phyloP scores from a whole-genome alignment of 148 eudicot genomes.

The Camellia japonica region DNA sequence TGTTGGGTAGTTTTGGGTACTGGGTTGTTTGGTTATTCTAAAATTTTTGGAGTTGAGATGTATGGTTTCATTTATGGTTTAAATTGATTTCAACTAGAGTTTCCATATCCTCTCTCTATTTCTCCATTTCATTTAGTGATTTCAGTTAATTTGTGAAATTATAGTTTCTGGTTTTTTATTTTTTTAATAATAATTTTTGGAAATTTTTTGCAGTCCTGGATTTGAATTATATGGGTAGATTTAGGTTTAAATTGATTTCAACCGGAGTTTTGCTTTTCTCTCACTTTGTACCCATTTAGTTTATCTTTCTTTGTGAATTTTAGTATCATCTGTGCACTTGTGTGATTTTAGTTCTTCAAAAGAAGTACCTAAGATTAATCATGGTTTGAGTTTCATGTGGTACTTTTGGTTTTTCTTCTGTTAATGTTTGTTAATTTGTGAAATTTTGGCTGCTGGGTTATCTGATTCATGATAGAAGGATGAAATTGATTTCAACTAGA shows the following conservation, averaged over 20 bases:
- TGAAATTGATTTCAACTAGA: background rate
- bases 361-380: too few species aligned
- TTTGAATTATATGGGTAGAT: background rate
- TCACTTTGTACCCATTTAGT: background rate
- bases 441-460: too few species aligned
- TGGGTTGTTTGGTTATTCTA: background rate
- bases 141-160: too few species aligned
- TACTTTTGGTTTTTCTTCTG: too few species aligned
- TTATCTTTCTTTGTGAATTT: too few species aligned
- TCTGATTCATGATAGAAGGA: too few species aligned
- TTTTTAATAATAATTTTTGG: background rate
- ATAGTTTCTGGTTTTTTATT: background rate
- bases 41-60: background rate
- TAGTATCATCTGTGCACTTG: too few species aligned
- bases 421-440: too few species aligned
- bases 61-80: background rate
- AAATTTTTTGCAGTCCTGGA: background rate
- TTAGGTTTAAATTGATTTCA: background rate
- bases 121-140: too few species aligned
- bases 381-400: too few species aligned
- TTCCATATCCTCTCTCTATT: too few species aligned
- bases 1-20: background rate
- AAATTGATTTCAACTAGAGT: background rate
- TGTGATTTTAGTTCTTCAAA: too few species aligned
- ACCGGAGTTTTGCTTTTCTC: background rate